Evolutionary conservation across 441 rosid species (phyloP).

Genomic region (Mallotus repandus): DNA sequence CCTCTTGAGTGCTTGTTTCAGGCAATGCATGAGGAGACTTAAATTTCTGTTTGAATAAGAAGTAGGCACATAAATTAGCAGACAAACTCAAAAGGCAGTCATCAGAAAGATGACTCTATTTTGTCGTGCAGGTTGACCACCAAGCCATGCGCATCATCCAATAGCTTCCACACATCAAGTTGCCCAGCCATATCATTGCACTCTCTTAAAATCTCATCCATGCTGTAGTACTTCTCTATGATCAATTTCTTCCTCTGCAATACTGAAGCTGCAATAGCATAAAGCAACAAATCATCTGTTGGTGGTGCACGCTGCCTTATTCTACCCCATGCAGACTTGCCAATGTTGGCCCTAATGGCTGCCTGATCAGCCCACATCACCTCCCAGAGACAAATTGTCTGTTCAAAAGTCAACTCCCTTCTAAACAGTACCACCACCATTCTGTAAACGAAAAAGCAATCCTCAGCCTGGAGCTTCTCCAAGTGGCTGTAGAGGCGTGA

Average conservation of each 20-base stretch:
- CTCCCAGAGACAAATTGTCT: constrained; percentile 88
- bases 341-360: constrained; percentile 78
- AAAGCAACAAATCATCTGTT: constrained; percentile 81
- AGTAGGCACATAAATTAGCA: constrained; percentile 21
- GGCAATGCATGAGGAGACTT: constrained; percentile 5
- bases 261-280: constrained; percentile 85
- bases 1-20: constrained; percentile 10
- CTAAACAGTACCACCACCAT: constrained; percentile 92
- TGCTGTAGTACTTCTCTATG: constrained; percentile 81
- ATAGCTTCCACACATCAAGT: constrained; percentile 92
- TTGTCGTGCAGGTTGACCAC: constrained; percentile 83
- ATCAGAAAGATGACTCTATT: constrained; percentile 51
- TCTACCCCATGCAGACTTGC: constrained; percentile 81
- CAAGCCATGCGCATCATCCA: constrained; percentile 84
- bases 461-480: constrained; percentile 90
- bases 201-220: constrained; percentile 94
- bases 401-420: constrained; percentile 85
- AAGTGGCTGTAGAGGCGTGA: constrained; percentile 82
- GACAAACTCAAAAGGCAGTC: background rate
- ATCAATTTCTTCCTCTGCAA: constrained; percentile 87
- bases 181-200: constrained; percentile 95
- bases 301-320: constrained; percentile 84
- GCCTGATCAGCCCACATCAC: constrained; percentile 99
- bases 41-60: constrained; percentile 11
- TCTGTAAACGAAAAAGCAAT: constrained; percentile 93